Conservation (phyloP, 768 basidiomycete species). For the Albatrellus ellisii region DNA sequence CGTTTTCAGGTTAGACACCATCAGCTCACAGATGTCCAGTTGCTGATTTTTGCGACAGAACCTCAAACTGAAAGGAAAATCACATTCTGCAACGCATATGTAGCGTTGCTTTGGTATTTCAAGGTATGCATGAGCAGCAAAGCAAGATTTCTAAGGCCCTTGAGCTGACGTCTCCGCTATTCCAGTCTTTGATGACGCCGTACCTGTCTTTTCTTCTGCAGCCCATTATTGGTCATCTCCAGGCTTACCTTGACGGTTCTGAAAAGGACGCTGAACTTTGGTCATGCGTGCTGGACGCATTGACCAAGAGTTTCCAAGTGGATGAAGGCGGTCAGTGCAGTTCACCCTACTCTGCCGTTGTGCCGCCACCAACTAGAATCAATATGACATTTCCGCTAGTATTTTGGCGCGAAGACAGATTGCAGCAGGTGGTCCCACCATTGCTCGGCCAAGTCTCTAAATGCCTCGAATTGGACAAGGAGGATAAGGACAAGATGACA, state of each 20-base stretch:
- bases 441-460: slow-evolving; percentile 52
- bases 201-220: slow-evolving; percentile 73
- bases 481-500: slow-evolving; percentile 15
- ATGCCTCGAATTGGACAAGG: slow-evolving; percentile 9
- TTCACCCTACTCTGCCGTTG: not conserved
- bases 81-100: slow-evolving; percentile 66
- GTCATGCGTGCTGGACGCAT: slow-evolving; percentile 42
- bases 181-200: slow-evolving; percentile 74
- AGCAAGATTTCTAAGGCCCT: not conserved
- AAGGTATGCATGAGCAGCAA: slow-evolving; percentile 38
- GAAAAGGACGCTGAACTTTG: slow-evolving; percentile 38
- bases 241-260: slow-evolving; percentile 27
- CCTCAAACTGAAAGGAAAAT: slow-evolving; percentile 35
- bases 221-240: slow-evolving; percentile 51
- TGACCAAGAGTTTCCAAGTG: slow-evolving; percentile 56
- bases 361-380: not conserved
- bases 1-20: slow-evolving; percentile 51
- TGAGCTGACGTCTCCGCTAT: not conserved
- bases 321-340: slow-evolving; percentile 66
- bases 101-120: slow-evolving; percentile 71
- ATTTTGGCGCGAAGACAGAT: slow-evolving; percentile 83
- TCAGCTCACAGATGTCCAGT: too few relatives aligned
- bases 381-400: slow-evolving; percentile 28
- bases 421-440: slow-evolving; percentile 44
- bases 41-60: slow-evolving; percentile 13